Percentiles rank a stretch among this genome's conserved stretches.
phyloP scores from a whole-genome alignment of 2,329 filamentous ascomycete genomes.

The Ceratocystis alfenasii region DNA sequence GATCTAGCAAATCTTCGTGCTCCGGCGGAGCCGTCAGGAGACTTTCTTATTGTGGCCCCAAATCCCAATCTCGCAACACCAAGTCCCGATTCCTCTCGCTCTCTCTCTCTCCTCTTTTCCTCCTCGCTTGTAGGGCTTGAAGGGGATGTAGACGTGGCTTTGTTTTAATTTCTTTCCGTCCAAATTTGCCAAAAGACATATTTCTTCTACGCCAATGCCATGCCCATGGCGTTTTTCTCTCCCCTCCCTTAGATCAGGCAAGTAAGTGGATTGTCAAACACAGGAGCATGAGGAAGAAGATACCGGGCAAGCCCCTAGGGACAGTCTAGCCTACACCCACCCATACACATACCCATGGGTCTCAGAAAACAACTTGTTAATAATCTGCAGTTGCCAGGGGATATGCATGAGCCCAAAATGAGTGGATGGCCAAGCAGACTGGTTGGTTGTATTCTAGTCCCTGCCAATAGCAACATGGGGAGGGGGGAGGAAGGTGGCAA shows the following conservation, averaged over 20 bases:
- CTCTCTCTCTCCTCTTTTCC: not conserved
- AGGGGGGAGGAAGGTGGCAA: not conserved
- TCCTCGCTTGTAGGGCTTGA: not conserved
- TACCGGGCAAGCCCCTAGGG: not conserved
- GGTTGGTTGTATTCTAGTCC: too few species aligned
- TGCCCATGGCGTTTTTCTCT: not conserved
- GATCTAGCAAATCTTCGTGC: not conserved
- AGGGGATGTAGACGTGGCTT: not conserved
- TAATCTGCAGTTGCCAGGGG: slow-evolving; percentile 8
- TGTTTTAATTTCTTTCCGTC: not conserved
- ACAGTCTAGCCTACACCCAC: not conserved
- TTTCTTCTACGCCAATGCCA: not conserved
- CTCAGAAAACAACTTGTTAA: not conserved
- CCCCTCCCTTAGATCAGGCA: not conserved
- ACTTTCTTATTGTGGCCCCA: not conserved
- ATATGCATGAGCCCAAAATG: not conserved
- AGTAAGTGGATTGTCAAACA: not conserved
- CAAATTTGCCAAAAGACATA: not conserved
- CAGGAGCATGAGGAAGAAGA: not conserved
- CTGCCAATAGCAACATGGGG: not conserved
- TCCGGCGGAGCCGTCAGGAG: not conserved
- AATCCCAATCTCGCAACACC: slow-evolving; percentile 1
- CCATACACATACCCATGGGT: not conserved
- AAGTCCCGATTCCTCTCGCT: not conserved
- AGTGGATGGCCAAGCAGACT: too few species aligned